Conservation (phyloP, 2,329 filamentous ascomycete genomes). For the Domatiomyces catenatus region DNA sequence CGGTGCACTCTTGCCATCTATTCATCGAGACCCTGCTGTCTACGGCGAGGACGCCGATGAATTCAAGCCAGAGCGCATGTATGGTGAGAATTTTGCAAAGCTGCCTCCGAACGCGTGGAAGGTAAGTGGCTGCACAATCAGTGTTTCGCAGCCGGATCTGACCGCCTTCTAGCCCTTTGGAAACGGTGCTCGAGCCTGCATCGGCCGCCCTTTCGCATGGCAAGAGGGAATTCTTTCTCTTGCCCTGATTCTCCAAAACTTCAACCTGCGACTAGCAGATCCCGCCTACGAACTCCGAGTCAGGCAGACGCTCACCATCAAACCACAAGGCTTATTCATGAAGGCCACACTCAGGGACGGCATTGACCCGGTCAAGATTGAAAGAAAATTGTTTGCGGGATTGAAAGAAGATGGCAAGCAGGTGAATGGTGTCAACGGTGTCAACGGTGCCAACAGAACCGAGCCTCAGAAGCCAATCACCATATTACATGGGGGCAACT, state of each 20-base stretch:
- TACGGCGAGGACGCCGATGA: conserved; percentile 50
- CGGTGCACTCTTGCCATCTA: conserved; percentile 34
- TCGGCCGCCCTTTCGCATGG: conserved; percentile 59
- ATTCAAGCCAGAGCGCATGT: conserved; percentile 58
- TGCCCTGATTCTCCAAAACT: conserved; percentile 54
- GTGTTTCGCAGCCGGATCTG: conserved; percentile 18
- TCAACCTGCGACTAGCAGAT: conserved; percentile 50
- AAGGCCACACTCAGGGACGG: conserved; percentile 40
- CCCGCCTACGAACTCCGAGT: conserved; percentile 30
- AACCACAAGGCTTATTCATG: conserved; percentile 45
- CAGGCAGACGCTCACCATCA: conserved; percentile 27
- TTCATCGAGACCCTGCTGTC: conserved; percentile 48
- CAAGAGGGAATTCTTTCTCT: conserved; percentile 52
- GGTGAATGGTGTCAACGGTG: not conserved
- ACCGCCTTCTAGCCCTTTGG: conserved; percentile 44
- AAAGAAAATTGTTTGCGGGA: conserved; percentile 21
- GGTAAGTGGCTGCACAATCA: conserved; percentile 2
- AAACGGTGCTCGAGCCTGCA: conserved; percentile 54
- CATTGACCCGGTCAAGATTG: conserved; percentile 30
- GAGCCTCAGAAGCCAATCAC: conserved; percentile 34
- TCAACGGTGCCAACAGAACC: not conserved
- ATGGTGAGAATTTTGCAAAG: conserved; percentile 51
- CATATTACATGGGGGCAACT: conserved; percentile 61
- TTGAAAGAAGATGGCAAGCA: conserved; percentile 2
- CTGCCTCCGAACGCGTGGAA: conserved; percentile 52